phyloP scores from a whole-genome alignment of 371 early-diverging fungal genomes.

The Lichtheimia corymbifera region DNA sequence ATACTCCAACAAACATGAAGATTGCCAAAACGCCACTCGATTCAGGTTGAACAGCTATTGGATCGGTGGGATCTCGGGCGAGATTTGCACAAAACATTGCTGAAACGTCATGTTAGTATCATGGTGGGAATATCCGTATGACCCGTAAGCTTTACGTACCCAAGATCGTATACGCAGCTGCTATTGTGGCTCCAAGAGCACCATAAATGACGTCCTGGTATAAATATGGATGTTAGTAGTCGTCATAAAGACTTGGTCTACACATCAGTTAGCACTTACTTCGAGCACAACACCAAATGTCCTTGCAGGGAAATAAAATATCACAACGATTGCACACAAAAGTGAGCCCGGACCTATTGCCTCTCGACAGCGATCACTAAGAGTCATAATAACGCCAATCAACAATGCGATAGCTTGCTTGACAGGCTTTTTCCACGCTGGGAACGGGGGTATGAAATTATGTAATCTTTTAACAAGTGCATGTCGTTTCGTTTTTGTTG shows the following conservation, averaged over 20 bases:
- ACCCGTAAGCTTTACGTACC: constrained; percentile 14
- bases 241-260: background rate
- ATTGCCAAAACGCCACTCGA: constrained; percentile 39
- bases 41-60: constrained; percentile 35
- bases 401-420: constrained; percentile 39
- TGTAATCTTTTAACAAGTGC: no score
- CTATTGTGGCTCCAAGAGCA: constrained; percentile 31
- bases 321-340: constrained; percentile 16
- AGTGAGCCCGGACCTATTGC: constrained; percentile 17
- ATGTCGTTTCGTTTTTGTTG: no score
- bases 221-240: background rate
- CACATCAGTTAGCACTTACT: background rate
- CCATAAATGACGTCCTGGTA: constrained; percentile 31
- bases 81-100: constrained; percentile 39
- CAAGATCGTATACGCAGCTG: constrained; percentile 29
- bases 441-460: constrained; percentile 7
- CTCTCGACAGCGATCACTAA: constrained; percentile 10
- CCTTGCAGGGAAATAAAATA: constrained; percentile 29
- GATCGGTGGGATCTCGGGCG: constrained; percentile 25
- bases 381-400: constrained; percentile 25
- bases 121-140: background rate
- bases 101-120: constrained; percentile 5
- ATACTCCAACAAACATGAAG: constrained; percentile 39
- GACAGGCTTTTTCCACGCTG: constrained; percentile 30
- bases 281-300: constrained; percentile 22